phyloP scores from a whole-genome alignment of 2,329 filamentous ascomycete genomes.

The Endoconidiophora laricicola region DNA sequence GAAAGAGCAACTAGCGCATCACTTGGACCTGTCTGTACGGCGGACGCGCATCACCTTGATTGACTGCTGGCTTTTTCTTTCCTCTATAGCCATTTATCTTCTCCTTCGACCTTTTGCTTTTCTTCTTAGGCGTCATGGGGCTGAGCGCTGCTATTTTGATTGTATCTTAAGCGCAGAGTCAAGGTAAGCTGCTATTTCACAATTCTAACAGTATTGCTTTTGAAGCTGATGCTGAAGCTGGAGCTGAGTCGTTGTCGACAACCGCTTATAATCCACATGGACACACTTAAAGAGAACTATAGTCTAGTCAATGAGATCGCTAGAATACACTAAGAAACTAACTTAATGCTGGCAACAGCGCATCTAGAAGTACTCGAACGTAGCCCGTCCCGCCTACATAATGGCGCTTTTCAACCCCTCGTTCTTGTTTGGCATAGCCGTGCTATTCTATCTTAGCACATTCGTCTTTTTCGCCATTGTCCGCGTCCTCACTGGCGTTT shows the following conservation, averaged over 20 bases:
- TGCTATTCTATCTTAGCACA: slow-evolving; percentile 76
- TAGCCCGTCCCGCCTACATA: not conserved
- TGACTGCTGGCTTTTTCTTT: too few relatives aligned
- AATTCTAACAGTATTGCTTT: too few relatives aligned
- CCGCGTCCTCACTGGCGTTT: slow-evolving; percentile 82
- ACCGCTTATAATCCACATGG: not conserved
- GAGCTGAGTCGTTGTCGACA: not conserved
- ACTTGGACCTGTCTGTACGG: too few relatives aligned
- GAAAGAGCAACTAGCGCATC: too few relatives aligned
- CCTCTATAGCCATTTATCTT: not conserved
- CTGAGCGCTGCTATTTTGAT: slow-evolving; percentile 7
- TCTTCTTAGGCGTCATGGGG: slow-evolving; percentile 9
- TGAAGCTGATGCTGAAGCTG: not conserved
- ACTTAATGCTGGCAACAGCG: not conserved
- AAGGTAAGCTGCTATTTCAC: not conserved
- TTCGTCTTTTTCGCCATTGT: slow-evolving; percentile 89
- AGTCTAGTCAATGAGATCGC: too few relatives aligned
- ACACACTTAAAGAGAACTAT: not conserved
- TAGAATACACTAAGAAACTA: too few relatives aligned
- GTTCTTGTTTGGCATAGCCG: slow-evolving; percentile 70
- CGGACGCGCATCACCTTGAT: too few relatives aligned
- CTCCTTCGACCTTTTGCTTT: not conserved
- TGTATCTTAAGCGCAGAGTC: slow-evolving; percentile 8
- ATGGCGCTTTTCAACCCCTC: slow-evolving; percentile 59
- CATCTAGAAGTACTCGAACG: not conserved